Base-by-base conservation (phyloP, 2,329 filamentous ascomycete genomes). In the Cladosporium sp. region DNA sequence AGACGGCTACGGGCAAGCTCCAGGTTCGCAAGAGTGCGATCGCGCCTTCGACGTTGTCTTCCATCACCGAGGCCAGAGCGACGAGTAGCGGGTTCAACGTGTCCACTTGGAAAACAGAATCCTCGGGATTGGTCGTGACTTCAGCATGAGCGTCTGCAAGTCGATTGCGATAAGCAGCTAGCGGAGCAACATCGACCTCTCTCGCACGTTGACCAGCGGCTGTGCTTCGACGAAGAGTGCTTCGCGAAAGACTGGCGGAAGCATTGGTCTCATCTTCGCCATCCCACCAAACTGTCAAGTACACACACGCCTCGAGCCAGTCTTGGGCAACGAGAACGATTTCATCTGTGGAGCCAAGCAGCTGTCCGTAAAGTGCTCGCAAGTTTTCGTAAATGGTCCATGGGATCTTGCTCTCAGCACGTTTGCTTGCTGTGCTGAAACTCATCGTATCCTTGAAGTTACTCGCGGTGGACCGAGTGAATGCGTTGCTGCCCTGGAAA, bases 341-440 rank as follows among this genome's bases (percentile, higher is more conserved):
- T 24, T 92, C 88, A 41, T 89, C 86, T 11, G 88, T 84, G 69
- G 90, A 87, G 41, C 94, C 93, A 4, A 95, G 84, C 1, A 96
- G 80, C 67, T 96, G 89, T 38, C 89, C 89, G 76, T 97, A 97
- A 6, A 97, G 80, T 14, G 88, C 88, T 70, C 90, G 87, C 63
- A 98, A 81, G 71, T 90, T 92, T 75, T 97, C 90, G 76, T 96
- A 97, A 32, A 98, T 88, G 28, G 91, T 88, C 91, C 92, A 97
- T 0, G 93, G 94, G 38, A 97, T 90, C 71, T 90, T 89, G 74
- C 92, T 96, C 73, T 93, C 91, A 1, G 92, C 93, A 78, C 90
- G 91, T 59, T 85, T 82, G 62, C 81, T 92, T 76, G 78, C 90
- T 79, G 84, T 90, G 77, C 84, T 86, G 63, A 91, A 88, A 6